Evolutionary conservation across 805 yeast genomes (phyloP), one percentile per base, ranked within the genome.

Genomic region (Myxozyma kluyveri): DNA sequence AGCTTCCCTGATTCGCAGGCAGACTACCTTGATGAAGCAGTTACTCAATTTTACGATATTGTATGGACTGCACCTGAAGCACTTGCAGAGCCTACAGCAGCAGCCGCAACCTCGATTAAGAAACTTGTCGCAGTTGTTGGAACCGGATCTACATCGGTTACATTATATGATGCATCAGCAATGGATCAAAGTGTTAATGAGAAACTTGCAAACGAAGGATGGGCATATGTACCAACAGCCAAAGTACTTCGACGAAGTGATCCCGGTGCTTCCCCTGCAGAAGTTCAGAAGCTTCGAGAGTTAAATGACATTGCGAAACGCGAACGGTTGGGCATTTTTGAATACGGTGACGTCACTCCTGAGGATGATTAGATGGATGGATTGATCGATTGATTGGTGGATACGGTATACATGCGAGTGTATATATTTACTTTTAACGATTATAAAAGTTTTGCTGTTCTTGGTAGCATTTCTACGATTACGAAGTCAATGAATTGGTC

Each of bases 241-340:
- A 56, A 56, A 39, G 43, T 19, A 24, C 55, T 39, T 22, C 42
- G 50, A 14, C 36, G 43, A n/a, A 33, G 38, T 6, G 40, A 26
- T 23, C 53, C 44, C 39, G 36, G 39, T 26, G 35, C 50, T 22
- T 55, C 50, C 12, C 14, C 51, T 4, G 40, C 45, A 2, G 45
- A 22, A 17, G 37, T 58, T 6, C n/a, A 23, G 12, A 45, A 33
- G 23, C 36, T 59, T 38, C 24, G 54, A 32, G 21, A 32, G 14
- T 38, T 31, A n/a, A 84, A 85, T 67, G 80, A 75, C 26, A 65
- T 64, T 4, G 96, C 96, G 2, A 76, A 78, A 63, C 59, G 62
- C 1, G 70, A 67, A 38, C 77, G 75, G 60, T 66, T 75, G 59
- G 95, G 95, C n/a, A 47, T 87, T 4, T 88, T 96, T 96, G 68